Evolutionary conservation across 1,284 basidiomycete species (phyloP), one percentile per base, ranked within the genome.

Genomic region (Polyporus tsugae): DNA sequence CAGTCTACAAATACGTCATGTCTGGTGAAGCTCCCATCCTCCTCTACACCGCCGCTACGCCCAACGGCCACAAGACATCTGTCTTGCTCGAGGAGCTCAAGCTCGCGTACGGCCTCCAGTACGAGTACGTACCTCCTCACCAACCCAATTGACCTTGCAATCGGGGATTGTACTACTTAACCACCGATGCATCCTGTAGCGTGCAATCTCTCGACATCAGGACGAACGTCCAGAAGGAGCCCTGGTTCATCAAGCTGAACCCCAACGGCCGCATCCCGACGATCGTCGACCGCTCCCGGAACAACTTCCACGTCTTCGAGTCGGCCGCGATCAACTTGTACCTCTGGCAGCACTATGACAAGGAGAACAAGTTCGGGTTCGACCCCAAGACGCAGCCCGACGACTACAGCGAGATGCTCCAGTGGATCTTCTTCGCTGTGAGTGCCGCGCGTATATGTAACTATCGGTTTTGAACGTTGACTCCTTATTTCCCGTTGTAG

Each of bases 351-450:
- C 79, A 82, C 71, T 87, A 85, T 70, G 83, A 84, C 75, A 80
- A 78, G 65, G 84, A 87, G 53, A 73, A 79, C 78, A 84, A 84
- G 77, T 85, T 89, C 71, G 82, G 79, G 71, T 88, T 86, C 77
- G 76, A 81, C 73, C 77, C 76, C 15, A 73, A 77, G 15, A 76
- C 79, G 62, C 77, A 82, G 38, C 74, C 82, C 19, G 74, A 81
- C 65, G 76, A 80, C 71, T 82, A 85, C 74, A 89, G 87, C 75
- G 86, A 90, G 77, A 84, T 88, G 78, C 75, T 92, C 22, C 91
- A 92, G 75, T 95, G 93, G 94, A 89, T 95, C 60, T 93, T 94
- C 81, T 95, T 92, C 73, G 84, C 86, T 46, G 88, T 88, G 74
- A 71, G 87, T 76, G 25, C 36, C 17, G 6, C 19, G n/a, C 22